Evolutionary conservation across 306 rosid species (phyloP).

Genomic region (Ceratonia siliqua): DNA sequence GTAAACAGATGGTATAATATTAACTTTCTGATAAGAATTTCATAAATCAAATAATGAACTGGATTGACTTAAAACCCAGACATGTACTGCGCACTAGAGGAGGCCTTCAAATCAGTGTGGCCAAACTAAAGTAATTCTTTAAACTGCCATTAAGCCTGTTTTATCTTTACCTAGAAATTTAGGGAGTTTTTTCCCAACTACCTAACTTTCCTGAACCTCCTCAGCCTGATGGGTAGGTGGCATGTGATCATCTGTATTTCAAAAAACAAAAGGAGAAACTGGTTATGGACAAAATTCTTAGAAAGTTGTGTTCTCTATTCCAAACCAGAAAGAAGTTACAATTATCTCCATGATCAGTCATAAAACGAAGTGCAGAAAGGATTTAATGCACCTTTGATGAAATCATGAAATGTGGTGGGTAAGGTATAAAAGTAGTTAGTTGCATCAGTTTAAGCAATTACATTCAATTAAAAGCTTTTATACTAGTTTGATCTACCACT

Average conservation of each 20-base stretch:
- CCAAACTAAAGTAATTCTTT: background rate
- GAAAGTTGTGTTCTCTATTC: background rate
- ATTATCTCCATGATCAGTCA: background rate
- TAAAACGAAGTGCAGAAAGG: background rate
- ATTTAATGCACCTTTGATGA: background rate
- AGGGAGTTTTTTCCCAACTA: background rate
- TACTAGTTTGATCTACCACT: background rate
- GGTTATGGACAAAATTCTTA: background rate
- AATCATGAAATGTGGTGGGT: background rate
- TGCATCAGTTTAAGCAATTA: constrained; percentile 1
- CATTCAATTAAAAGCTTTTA: background rate
- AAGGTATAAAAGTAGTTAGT: background rate
- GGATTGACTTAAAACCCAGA: background rate
- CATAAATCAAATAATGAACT: background rate
- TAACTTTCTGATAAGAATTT: background rate
- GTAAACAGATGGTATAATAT: background rate
- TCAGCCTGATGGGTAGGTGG: background rate
- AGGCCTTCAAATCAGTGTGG: background rate
- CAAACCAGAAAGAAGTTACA: too few relatives aligned
- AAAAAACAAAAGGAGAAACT: background rate
- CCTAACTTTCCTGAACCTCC: background rate
- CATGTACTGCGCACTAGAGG: background rate
- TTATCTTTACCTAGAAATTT: background rate
- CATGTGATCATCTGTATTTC: background rate
- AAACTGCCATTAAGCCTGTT: background rate